phyloP scores from a whole-genome alignment of 805 yeast species.

The Candida maris region DNA sequence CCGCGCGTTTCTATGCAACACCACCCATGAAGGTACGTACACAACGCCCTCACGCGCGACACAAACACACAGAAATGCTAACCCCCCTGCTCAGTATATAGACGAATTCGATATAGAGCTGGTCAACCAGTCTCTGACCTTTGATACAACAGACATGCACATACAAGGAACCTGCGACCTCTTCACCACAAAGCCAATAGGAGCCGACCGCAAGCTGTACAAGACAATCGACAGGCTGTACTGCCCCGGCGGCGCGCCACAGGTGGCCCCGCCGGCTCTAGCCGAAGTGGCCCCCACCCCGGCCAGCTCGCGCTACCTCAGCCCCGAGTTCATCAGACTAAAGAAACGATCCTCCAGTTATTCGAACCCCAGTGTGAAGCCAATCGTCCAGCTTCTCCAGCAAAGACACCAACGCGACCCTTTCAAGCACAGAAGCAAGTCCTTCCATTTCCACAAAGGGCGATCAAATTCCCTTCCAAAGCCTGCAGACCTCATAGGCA shows the following conservation, averaged over 20 bases:
- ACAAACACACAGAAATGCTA: too few relatives aligned
- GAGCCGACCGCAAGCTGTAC: conserved; percentile 83
- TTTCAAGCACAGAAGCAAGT: conserved; percentile 25
- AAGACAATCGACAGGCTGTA: conserved; percentile 75
- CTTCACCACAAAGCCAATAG: conserved; percentile 90
- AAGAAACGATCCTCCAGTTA: conserved; percentile 32
- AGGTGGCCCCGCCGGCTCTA: conserved; percentile 4
- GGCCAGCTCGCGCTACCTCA: conserved; percentile 11
- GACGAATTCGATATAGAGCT: conserved; percentile 92
- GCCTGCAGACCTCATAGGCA: conserved; percentile 2
- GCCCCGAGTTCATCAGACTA: conserved; percentile 29
- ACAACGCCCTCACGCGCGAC: too few relatives aligned
- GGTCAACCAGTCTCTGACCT: conserved; percentile 80
- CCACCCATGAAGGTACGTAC: too few relatives aligned
- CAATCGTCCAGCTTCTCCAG: conserved; percentile 7
- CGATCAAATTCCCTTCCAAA: conserved; percentile 25
- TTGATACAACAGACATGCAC: conserved; percentile 69
- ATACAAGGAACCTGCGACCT: conserved; percentile 89
- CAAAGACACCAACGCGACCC: conserved; percentile 10
- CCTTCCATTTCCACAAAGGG: conserved; percentile 26
- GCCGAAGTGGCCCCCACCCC: background rate
- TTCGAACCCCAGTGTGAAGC: conserved; percentile 24
- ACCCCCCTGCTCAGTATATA: conserved; percentile 59
- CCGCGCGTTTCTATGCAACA: too few relatives aligned
- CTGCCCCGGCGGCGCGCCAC: conserved; percentile 10